Percentiles rank a stretch among this genome's conserved stretches.
Conservation (phyloP, 768 basidiomycete species). For the Russula griseocarnosa region DNA sequence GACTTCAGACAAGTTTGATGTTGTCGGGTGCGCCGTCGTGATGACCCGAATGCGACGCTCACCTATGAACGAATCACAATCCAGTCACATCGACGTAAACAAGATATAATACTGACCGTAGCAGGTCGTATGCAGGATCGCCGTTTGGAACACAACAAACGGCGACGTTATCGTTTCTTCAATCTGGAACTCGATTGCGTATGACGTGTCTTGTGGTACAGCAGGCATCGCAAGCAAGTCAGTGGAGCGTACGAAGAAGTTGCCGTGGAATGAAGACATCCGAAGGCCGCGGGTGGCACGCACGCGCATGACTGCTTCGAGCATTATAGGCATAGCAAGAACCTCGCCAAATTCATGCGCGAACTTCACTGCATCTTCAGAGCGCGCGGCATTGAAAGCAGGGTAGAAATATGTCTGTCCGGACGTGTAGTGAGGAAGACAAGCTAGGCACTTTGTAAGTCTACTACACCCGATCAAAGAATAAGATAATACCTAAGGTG, state of each 20-base stretch:
- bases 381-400: conserved; percentile 89
- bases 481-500: conserved; percentile 60
- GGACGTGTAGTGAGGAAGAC: conserved; percentile 93
- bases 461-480: background rate
- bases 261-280: conserved; percentile 58
- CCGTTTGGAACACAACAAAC: conserved; percentile 52
- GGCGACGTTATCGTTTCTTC: conserved; percentile 49
- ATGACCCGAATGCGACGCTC: conserved; percentile 90
- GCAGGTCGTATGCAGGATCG: conserved; percentile 52
- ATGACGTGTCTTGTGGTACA: conserved; percentile 53
- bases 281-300: conserved; percentile 71
- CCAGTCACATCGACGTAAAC: background rate
- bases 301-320: conserved; percentile 97
- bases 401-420: conserved; percentile 99
- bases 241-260: conserved; percentile 57
- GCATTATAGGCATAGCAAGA: conserved; percentile 87
- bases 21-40: conserved; percentile 83
- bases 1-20: conserved; percentile 80
- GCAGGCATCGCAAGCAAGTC: conserved; percentile 55
- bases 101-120: conserved; percentile 35
- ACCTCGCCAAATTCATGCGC: conserved; percentile 96
- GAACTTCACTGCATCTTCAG: conserved; percentile 97
- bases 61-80: conserved; percentile 17
- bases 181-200: conserved; percentile 53
- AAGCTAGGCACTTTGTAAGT: conserved; percentile 47